Evolutionary conservation across 176 grass and related monocot species (phyloP).

Genomic region (Cenchrus americanus): DNA sequence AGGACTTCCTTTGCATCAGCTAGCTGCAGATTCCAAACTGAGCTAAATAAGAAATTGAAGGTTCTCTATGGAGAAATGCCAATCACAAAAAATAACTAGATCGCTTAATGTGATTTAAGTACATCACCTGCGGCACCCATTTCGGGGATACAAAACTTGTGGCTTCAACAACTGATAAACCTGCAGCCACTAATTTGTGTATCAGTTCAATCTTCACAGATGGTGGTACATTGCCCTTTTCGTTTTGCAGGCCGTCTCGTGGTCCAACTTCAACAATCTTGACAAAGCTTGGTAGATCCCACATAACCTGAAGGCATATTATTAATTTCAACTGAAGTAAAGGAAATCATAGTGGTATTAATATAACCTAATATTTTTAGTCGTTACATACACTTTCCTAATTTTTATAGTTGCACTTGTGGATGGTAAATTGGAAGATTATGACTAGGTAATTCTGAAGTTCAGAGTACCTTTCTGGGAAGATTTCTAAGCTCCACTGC

Average conservation of each 20-base stretch:
- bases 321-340: slow-evolving; percentile 32
- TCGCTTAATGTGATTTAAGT: neutral
- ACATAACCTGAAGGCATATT: slow-evolving; percentile 59
- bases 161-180: slow-evolving; percentile 90
- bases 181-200: slow-evolving; percentile 76
- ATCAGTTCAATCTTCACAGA: slow-evolving; percentile 92
- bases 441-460: neutral
- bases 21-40: slow-evolving; percentile 58
- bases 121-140: slow-evolving; percentile 93
- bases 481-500: slow-evolving; percentile 63
- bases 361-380: neutral
- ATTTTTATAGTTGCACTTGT: too few relatives aligned
- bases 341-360: neutral
- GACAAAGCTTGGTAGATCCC: slow-evolving; percentile 73
- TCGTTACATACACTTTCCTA: too few relatives aligned
- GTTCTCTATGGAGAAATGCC: neutral
- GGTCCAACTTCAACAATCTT: slow-evolving; percentile 95
- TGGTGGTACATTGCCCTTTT: slow-evolving; percentile 74
- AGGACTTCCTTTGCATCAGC: slow-evolving; percentile 96
- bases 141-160: slow-evolving; percentile 99
- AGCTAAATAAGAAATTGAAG: slow-evolving; percentile 2
- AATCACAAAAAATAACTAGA: neutral
- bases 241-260: slow-evolving; percentile 89
- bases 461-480: slow-evolving; percentile 62
- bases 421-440: too few relatives aligned